Conservation (phyloP, 2,329 filamentous ascomycete genomes). For the Lojkania enalia region DNA sequence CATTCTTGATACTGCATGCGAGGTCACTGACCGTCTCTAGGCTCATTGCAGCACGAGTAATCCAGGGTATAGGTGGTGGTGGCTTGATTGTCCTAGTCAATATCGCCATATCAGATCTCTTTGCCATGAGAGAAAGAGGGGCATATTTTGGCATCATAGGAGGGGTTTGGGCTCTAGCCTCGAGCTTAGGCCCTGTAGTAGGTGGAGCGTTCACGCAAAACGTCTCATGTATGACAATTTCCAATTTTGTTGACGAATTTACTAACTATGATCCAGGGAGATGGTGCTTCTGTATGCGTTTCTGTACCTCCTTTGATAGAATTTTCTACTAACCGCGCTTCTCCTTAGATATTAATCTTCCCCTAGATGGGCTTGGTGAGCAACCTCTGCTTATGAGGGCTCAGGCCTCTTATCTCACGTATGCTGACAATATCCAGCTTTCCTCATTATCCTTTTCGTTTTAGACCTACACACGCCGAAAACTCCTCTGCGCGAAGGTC, state of each 20-base stretch:
- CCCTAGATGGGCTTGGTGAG: constrained; percentile 63
- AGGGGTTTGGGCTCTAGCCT: constrained; percentile 68
- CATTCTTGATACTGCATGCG: too few relatives aligned
- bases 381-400: too few relatives aligned
- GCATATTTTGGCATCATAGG: constrained; percentile 68
- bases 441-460: constrained; percentile 62
- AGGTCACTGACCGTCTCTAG: too few relatives aligned
- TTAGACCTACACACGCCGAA: constrained; percentile 68
- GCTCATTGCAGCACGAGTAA: constrained; percentile 62
- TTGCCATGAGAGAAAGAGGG: constrained; percentile 61
- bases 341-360: constrained; percentile 71
- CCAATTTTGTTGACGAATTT: too few relatives aligned
- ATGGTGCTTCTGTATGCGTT: constrained; percentile 66
- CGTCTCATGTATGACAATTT: too few relatives aligned
- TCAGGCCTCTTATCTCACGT: too few relatives aligned
- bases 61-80: constrained; percentile 67
- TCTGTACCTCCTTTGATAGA: too few relatives aligned
- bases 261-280: too few relatives aligned
- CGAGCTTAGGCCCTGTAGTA: constrained; percentile 66
- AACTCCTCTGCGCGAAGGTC: constrained; percentile 63
- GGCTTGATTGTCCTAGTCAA: constrained; percentile 66
- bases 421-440: too few relatives aligned
- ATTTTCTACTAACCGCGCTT: too few relatives aligned
- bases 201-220: constrained; percentile 68
- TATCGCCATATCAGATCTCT: constrained; percentile 66